Base-by-base conservation (phyloP, 78 protist species). In the Dictyostelium firmibasis region DNA sequence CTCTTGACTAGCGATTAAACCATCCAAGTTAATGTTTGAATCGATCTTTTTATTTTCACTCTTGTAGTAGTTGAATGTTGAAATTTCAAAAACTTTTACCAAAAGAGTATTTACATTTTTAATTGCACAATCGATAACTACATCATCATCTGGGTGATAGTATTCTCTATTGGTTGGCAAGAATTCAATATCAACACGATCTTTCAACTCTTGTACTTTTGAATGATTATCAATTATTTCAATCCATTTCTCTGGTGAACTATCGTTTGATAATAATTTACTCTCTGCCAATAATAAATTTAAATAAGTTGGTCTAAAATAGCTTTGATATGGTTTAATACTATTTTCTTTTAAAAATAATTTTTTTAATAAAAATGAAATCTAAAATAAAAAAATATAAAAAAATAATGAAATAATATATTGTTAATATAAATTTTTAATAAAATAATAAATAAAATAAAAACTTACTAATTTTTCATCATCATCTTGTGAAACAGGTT, bases 81-180 rank as follows among this genome's bases (percentile, higher is more conserved):
- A 69, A 79, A 92, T 92, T 57, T 92, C 92, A 44, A 85, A 92
- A n/a, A 92, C 83, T 67, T 92, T 92, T 7, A 92, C 89, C 53
- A 92, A 27, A 0, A 92, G 77, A n/a, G 69, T 44, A 33, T 41
- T 67, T 20, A 92, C 96, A 29, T 92, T 92, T 36, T 92, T 92
- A 14, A 92, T 83, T 0, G 87, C 60, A 57, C 85, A 76, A 25
- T 92, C 77, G 18, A 92, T 60, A 5, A 14, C 70, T 8, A 92
- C 96, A 16, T 20, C 67, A 43, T 92, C 91, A 31, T 92, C 96
- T 53, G 96, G 91, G 13, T 72, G 64, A 75, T 50, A 92, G 23
- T 79, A 84, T 35, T 9, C 20, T 43, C 35, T 76, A 53, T 92
- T 92, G 20, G 47, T 62, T 27, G 85, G 83, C 16, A 14, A 38